Percentiles rank a stretch among this genome's conserved stretches.
Evolutionary conservation across 768 basidiomycete species (phyloP).

Genomic region (Russula lepida): DNA sequence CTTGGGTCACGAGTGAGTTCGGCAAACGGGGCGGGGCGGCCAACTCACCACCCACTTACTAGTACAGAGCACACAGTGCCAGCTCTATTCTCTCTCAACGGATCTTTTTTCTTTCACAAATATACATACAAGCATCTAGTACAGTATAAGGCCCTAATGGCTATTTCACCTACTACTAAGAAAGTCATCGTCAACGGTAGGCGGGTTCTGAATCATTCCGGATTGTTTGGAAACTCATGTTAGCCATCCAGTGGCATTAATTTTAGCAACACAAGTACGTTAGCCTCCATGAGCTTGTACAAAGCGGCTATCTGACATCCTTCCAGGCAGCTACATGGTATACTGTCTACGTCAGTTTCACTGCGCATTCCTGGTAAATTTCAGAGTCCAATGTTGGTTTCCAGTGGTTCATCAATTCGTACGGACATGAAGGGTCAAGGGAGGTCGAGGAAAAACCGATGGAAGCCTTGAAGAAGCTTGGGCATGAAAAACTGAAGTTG

Average conservation of each 20-base stretch:
- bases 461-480: slow-evolving; percentile 61
- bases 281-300: not conserved
- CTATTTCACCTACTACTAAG: slow-evolving; percentile 22
- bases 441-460: slow-evolving; percentile 60
- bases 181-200: slow-evolving; percentile 26
- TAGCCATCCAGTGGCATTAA: slow-evolving; percentile 32
- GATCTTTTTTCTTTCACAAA: not conserved
- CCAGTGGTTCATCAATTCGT: slow-evolving; percentile 61
- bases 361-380: not conserved
- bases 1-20: too few species aligned
- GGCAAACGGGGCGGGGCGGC: too few species aligned
- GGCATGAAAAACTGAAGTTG: slow-evolving; percentile 65
- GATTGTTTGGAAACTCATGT: not conserved
- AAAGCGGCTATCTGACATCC: not conserved
- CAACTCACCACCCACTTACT: too few species aligned
- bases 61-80: too few species aligned
- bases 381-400: not conserved
- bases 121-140: not conserved
- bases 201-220: slow-evolving; percentile 1
- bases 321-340: slow-evolving; percentile 71
- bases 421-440: slow-evolving; percentile 41
- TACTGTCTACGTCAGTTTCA: slow-evolving; percentile 53
- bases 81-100: not conserved
- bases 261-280: slow-evolving; percentile 46
- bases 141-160: slow-evolving; percentile 13